These are phyloP conservation scores for Stentor coeruleus DNA, from an alignment of 73 alveolate species.

Conservation along the genomic window DNA sequence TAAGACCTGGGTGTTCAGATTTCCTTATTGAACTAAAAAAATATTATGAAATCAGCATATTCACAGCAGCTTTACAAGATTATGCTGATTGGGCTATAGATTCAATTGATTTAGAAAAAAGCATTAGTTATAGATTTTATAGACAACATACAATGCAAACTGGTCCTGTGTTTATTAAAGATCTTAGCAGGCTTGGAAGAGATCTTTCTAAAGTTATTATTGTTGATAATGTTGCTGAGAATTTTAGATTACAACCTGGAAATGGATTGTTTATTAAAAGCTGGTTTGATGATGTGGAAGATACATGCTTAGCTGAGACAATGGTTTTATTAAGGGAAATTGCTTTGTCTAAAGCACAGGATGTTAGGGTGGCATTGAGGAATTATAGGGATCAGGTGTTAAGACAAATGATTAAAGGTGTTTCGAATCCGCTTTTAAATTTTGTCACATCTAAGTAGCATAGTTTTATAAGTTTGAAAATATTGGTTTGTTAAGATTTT, in stretches of 20 bases:
- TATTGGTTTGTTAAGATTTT: too few relatives aligned
- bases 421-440: constrained; percentile 20
- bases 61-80: constrained; percentile 79
- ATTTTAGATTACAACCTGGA: constrained; percentile 74
- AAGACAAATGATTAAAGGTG: constrained; percentile 36
- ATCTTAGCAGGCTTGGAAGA: constrained; percentile 72
- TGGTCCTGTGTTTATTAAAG: constrained; percentile 79
- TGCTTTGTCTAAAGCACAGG: constrained; percentile 32
- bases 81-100: constrained; percentile 96
- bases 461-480: too few relatives aligned
- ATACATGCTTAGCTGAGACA: constrained; percentile 53
- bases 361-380: constrained; percentile 45
- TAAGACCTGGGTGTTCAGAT: constrained; percentile 62
- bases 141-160: constrained; percentile 74
- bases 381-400: constrained; percentile 44
- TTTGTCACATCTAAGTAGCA: constrained; percentile 9
- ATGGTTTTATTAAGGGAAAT: constrained; percentile 48
- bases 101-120: constrained; percentile 64
- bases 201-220: constrained; percentile 68
- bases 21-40: constrained; percentile 59
- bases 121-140: constrained; percentile 74
- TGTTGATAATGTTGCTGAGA: constrained; percentile 80
- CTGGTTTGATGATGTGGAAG: constrained; percentile 87
- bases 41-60: constrained; percentile 65
- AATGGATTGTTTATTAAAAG: constrained; percentile 85